Conservation (phyloP, 2,329 filamentous ascomycete species). For the Aspergillus cejpii region DNA sequence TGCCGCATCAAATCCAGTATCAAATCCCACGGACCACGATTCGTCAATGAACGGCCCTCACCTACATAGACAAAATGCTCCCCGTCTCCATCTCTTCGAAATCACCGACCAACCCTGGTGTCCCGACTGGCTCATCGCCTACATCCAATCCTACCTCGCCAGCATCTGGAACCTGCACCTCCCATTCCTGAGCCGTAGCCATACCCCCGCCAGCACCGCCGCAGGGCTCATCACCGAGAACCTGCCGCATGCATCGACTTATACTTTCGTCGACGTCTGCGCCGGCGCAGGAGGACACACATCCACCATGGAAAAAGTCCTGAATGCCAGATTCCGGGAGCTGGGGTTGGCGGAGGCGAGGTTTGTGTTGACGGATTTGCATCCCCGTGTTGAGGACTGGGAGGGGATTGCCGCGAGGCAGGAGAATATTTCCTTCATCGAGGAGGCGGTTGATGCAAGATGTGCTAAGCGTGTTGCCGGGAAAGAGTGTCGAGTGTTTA, state of each 20-base stretch:
- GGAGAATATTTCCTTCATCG: slow-evolving; percentile 54
- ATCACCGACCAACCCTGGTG: slow-evolving; percentile 62
- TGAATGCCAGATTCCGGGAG: slow-evolving; percentile 45
- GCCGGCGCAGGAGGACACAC: slow-evolving; percentile 67
- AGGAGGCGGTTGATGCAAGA: slow-evolving; percentile 58
- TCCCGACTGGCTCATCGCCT: slow-evolving; percentile 56
- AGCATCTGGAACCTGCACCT: slow-evolving; percentile 20
- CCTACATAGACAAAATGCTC: neutral
- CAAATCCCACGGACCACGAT: slow-evolving; percentile 33
- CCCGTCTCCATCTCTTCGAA: slow-evolving; percentile 54
- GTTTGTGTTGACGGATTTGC: slow-evolving; percentile 61
- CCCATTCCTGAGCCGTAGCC: slow-evolving; percentile 13
- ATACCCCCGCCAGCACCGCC: slow-evolving; percentile 11
- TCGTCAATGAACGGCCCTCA: slow-evolving; percentile 32
- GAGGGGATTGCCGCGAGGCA: slow-evolving; percentile 47
- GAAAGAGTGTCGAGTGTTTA: slow-evolving; percentile 62
- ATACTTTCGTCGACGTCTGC: slow-evolving; percentile 69
- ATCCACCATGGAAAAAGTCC: slow-evolving; percentile 53
- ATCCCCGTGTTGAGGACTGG: slow-evolving; percentile 59
- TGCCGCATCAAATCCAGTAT: slow-evolving; percentile 27
- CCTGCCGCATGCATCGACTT: slow-evolving; percentile 43
- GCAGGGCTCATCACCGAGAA: slow-evolving; percentile 27
- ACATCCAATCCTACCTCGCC: slow-evolving; percentile 28
- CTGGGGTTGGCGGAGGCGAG: slow-evolving; percentile 35
- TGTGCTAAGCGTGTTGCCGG: slow-evolving; percentile 25